Evolutionary conservation across 163 green algal species (phyloP).

Genomic region (Trebouxiophyceae sp.): DNA sequence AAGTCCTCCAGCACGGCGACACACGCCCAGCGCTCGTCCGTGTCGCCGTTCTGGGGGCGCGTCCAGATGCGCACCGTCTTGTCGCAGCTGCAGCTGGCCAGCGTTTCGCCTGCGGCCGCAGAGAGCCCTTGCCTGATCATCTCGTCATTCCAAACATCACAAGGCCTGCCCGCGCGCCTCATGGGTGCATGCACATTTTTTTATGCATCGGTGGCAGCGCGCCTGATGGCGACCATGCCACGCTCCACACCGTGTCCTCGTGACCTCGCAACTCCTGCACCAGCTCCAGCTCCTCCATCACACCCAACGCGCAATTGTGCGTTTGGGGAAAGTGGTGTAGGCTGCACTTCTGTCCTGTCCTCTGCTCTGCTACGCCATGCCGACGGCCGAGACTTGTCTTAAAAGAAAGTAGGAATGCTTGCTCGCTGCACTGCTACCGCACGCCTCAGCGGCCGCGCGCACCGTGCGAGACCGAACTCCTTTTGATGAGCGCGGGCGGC

Average conservation of each 20-base stretch:
- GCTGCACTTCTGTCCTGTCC: no score
- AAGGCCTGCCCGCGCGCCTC: neutral
- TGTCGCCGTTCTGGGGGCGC: neutral
- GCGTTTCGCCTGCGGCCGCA: slow-evolving; percentile 44
- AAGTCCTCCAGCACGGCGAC: slow-evolving; percentile 71
- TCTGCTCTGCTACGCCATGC: no score
- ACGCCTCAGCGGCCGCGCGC: no score
- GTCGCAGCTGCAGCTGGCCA: slow-evolving; percentile 88
- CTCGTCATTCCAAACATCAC: neutral
- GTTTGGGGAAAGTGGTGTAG: no score
- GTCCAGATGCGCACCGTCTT: slow-evolving; percentile 86
- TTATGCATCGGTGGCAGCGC: neutral
- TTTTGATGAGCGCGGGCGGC: slow-evolving; percentile 30
- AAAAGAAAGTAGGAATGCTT: no score
- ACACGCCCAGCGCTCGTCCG: slow-evolving; percentile 51
- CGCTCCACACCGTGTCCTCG: slow-evolving; percentile 62
- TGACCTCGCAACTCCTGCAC: slow-evolving; percentile 53
- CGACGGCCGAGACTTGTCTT: no score
- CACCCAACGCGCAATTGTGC: no score
- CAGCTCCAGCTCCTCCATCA: slow-evolving; percentile 17
- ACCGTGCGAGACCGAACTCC: no score
- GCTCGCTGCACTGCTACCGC: no score
- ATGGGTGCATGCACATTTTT: neutral
- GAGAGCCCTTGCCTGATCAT: neutral
- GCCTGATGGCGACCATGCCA: slow-evolving; percentile 79